Conservation (phyloP, 2,329 filamentous ascomycete species). For the Microsporum canis region DNA sequence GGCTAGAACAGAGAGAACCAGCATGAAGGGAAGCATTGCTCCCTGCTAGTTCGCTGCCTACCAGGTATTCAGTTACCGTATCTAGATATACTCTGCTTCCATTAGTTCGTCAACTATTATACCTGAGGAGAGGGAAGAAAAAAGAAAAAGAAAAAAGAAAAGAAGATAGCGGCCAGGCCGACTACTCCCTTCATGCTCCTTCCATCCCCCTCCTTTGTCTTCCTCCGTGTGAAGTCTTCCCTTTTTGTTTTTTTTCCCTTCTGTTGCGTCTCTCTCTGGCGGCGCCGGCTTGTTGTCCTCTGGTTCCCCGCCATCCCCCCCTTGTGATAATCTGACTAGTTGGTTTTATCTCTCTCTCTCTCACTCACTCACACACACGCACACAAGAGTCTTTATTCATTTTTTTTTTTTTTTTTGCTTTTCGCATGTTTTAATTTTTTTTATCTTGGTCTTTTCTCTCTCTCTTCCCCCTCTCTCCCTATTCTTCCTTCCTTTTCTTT, state of each 20-base stretch:
- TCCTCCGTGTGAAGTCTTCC: background rate
- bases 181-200: background rate
- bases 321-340: background rate
- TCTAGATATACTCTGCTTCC: too few species aligned
- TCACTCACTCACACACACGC: background rate
- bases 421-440: background rate
- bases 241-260: background rate
- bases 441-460: background rate
- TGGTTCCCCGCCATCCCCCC: background rate
- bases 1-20: background rate
- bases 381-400: background rate
- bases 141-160: background rate
- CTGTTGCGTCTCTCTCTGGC: background rate
- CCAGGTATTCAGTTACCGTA: too few species aligned
- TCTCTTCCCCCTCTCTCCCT: background rate
- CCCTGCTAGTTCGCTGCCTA: too few species aligned
- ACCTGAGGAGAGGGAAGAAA: background rate
- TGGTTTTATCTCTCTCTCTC: background rate
- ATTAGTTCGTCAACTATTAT: too few species aligned
- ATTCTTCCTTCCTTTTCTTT: background rate
- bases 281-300: background rate
- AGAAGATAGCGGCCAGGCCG: background rate
- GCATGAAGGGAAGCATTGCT: background rate
- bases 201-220: background rate
- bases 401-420: background rate